Evolutionary conservation across 2,329 filamentous ascomycete genomes (phyloP).

Genomic region (Nectriaceae sp.): DNA sequence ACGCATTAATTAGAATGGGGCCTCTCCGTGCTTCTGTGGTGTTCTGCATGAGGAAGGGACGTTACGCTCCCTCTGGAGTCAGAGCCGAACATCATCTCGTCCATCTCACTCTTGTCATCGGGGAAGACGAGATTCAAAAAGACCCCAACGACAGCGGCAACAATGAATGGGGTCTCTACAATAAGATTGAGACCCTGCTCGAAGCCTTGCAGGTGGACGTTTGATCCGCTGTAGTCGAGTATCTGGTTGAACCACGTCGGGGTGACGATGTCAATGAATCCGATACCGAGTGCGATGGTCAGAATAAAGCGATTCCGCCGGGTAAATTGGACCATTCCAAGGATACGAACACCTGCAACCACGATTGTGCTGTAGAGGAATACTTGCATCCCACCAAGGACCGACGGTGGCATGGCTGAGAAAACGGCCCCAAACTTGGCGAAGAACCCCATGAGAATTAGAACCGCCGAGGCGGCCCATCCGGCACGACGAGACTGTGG

Average conservation of each 20-base stretch:
- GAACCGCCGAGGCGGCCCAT: constrained; percentile 7
- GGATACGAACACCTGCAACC: constrained; percentile 9
- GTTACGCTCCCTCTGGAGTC: neutral
- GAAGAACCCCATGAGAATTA: constrained; percentile 10
- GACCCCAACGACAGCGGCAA: constrained; percentile 8
- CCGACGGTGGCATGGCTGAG: constrained; percentile 9
- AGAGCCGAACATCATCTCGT: neutral
- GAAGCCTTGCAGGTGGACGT: constrained; percentile 7
- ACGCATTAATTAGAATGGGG: neutral
- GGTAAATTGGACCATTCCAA: constrained; percentile 5
- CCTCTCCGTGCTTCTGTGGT: neutral
- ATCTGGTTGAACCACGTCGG: constrained; percentile 10
- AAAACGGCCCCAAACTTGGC: constrained; percentile 11
- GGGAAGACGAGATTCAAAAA: constrained; percentile 9
- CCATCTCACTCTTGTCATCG: constrained; percentile 4
- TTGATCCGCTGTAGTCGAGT: constrained; percentile 1
- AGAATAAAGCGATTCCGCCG: constrained; percentile 11
- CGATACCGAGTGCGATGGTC: constrained; percentile 8
- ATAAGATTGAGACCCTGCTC: constrained; percentile 8
- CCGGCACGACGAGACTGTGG: constrained; percentile 7
- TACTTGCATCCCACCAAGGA: constrained; percentile 12
- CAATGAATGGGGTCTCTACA: constrained; percentile 10
- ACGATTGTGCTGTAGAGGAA: constrained; percentile 12
- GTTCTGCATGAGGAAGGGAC: neutral
- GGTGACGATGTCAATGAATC: constrained; percentile 10